Percentiles rank a stretch among this genome's conserved stretches.
Evolutionary conservation across 139 green algal genomes (phyloP).

Genomic region (Tetradesmus obliquus): DNA sequence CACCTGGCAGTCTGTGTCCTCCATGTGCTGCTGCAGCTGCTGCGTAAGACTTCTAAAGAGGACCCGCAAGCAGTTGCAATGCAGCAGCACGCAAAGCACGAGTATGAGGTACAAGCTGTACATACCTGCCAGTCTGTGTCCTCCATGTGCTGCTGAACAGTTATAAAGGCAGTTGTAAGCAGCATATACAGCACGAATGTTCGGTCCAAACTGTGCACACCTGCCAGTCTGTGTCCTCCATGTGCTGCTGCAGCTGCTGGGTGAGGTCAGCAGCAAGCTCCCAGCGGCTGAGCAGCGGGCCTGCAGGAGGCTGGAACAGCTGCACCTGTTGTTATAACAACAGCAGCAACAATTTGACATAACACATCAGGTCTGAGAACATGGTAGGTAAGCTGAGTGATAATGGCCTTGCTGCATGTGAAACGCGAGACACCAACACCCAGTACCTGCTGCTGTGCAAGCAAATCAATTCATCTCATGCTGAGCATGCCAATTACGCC

Average conservation of each 20-base stretch:
- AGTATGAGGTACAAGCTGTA: background rate
- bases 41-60: slow-evolving; percentile 15
- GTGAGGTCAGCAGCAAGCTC: slow-evolving; percentile 44
- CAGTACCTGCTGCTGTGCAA: background rate
- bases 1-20: slow-evolving; percentile 29
- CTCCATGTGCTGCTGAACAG: slow-evolving; percentile 47
- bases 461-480: background rate
- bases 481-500: background rate
- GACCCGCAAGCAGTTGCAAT: background rate
- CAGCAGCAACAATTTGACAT: background rate
- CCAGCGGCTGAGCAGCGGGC: slow-evolving; percentile 49
- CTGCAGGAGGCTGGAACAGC: slow-evolving; percentile 52
- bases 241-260: slow-evolving; percentile 38
- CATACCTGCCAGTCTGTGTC: slow-evolving; percentile 28
- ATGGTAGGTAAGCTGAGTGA: background rate
- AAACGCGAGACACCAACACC: background rate
- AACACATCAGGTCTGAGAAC: background rate
- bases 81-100: no score
- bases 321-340: slow-evolving; percentile 48
- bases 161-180: background rate
- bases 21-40: slow-evolving; percentile 45
- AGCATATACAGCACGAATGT: background rate
- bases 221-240: slow-evolving; percentile 39
- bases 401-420: background rate
- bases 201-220: background rate